These are phyloP conservation scores for Symbiodinium pilosum DNA, from an alignment of 73 alveolate genomes.

Conservation along the genomic window DNA sequence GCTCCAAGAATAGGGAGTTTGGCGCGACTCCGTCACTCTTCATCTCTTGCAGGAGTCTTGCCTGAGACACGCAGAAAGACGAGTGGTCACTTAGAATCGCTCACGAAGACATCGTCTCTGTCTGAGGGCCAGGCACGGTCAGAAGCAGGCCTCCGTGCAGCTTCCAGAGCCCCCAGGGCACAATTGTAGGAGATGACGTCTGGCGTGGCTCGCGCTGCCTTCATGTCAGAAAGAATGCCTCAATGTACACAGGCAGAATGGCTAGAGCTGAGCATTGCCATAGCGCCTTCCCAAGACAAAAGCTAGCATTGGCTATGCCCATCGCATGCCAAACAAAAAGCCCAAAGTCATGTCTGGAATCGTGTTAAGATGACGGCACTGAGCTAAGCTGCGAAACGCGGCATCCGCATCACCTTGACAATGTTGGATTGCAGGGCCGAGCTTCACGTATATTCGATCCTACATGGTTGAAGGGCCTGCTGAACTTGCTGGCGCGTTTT, in stretches of 20 bases:
- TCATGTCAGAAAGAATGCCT: background rate
- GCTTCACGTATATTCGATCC: no score
- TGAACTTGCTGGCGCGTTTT: no score
- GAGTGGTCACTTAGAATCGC: no score
- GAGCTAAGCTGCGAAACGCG: background rate
- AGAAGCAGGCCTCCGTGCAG: background rate
- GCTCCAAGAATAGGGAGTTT: background rate
- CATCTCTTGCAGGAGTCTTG: background rate
- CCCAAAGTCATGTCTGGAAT: no score
- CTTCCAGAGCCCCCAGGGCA: background rate
- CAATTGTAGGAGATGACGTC: background rate
- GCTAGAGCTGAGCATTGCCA: no score
- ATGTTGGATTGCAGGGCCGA: no score
- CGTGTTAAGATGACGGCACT: no score
- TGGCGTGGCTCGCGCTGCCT: background rate
- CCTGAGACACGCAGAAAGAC: background rate
- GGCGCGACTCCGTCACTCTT: background rate
- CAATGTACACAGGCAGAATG: background rate
- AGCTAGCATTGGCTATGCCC: no score
- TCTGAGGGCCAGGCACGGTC: background rate
- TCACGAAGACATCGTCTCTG: background rate
- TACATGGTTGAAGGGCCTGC: no score
- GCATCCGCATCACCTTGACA: conserved; percentile 7
- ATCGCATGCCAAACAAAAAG: no score
- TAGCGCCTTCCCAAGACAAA: no score